Percentiles rank a stretch among this genome's conserved stretches.
Conservation (phyloP, 1,284 basidiomycete genomes). For the Tilletia indica region DNA sequence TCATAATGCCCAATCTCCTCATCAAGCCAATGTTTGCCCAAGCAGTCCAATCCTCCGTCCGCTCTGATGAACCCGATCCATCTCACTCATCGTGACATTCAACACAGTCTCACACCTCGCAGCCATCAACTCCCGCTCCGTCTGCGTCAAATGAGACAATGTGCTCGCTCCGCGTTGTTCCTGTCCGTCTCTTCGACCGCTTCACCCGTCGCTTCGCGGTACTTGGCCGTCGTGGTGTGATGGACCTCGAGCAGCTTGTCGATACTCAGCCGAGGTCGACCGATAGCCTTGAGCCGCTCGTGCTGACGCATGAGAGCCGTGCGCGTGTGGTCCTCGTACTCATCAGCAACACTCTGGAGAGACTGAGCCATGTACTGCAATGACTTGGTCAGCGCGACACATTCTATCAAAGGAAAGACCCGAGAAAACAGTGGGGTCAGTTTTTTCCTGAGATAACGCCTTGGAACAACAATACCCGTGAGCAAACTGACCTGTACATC, state of each 20-base stretch:
- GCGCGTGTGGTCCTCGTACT: conserved; percentile 75
- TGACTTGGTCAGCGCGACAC: conserved; percentile 72
- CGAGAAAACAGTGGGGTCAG: not conserved
- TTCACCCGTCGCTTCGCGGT: conserved; percentile 56
- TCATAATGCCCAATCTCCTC: conserved; percentile 41
- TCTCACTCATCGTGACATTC: conserved; percentile 81
- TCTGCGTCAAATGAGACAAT: not conserved
- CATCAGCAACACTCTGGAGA: conserved; percentile 70
- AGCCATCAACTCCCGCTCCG: conserved; percentile 60
- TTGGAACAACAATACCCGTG: conserved; percentile 6
- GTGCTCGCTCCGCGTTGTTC: not conserved
- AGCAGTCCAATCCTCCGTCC: conserved; percentile 40
- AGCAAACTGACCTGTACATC: conserved; percentile 63
- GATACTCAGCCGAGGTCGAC: conserved; percentile 60
- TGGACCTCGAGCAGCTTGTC: conserved; percentile 68
- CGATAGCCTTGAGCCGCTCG: conserved; percentile 71
- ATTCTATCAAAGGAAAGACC: conserved; percentile 60
- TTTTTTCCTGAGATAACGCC: not conserved
- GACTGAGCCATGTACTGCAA: conserved; percentile 74
- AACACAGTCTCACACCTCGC: conserved; percentile 79
- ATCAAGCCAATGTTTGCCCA: conserved; percentile 33
- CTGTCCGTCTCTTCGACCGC: conserved; percentile 15
- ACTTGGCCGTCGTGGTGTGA: conserved; percentile 60
- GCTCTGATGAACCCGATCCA: conserved; percentile 62
- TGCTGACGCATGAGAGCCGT: conserved; percentile 70